Percentiles rank a stretch among this genome's conserved stretches.
Evolutionary conservation across 2,329 filamentous ascomycete genomes (phyloP).

Genomic region (Epichloe bromicola): DNA sequence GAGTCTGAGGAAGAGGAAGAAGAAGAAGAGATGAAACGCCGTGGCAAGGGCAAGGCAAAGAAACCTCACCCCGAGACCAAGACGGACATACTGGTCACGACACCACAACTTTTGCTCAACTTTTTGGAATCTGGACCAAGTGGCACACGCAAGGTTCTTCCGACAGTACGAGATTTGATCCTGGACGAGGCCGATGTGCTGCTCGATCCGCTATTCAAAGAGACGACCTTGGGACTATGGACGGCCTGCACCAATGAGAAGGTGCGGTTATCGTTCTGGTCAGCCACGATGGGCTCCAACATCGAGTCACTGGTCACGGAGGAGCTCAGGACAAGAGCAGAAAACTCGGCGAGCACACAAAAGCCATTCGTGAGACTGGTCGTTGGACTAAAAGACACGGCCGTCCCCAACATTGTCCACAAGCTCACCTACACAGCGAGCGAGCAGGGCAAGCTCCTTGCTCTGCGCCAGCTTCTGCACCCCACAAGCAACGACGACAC

Average conservation of each 20-base stretch:
- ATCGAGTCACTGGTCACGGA: slow-evolving; percentile 67
- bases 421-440: slow-evolving; percentile 82
- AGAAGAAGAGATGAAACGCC: slow-evolving; percentile 23
- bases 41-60: slow-evolving; percentile 14
- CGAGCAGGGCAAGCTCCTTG: slow-evolving; percentile 86
- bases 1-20: slow-evolving; percentile 25
- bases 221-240: slow-evolving; percentile 81
- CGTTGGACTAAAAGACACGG: slow-evolving; percentile 92
- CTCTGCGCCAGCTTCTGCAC: slow-evolving; percentile 77
- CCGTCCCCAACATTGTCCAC: slow-evolving; percentile 84
- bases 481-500: slow-evolving; percentile 47
- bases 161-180: slow-evolving; percentile 60
- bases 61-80: slow-evolving; percentile 17
- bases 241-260: slow-evolving; percentile 55
- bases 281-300: slow-evolving; percentile 90
- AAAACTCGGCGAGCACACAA: slow-evolving; percentile 20
- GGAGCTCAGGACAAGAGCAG: slow-evolving; percentile 46
- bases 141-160: slow-evolving; percentile 37
- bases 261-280: slow-evolving; percentile 79
- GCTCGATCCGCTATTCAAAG: slow-evolving; percentile 77
- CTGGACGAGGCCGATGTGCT: slow-evolving; percentile 94
- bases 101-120: slow-evolving; percentile 55
- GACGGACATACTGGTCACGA: slow-evolving; percentile 28
- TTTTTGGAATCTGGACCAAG: slow-evolving; percentile 41
- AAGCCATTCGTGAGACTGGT: slow-evolving; percentile 66